A percentile compares a stretch with the other conserved stretches of the same genome.
These are phyloP conservation scores for Boletales sp. DNA, from an alignment of 768 basidiomycete genomes.

Conservation along the genomic window DNA sequence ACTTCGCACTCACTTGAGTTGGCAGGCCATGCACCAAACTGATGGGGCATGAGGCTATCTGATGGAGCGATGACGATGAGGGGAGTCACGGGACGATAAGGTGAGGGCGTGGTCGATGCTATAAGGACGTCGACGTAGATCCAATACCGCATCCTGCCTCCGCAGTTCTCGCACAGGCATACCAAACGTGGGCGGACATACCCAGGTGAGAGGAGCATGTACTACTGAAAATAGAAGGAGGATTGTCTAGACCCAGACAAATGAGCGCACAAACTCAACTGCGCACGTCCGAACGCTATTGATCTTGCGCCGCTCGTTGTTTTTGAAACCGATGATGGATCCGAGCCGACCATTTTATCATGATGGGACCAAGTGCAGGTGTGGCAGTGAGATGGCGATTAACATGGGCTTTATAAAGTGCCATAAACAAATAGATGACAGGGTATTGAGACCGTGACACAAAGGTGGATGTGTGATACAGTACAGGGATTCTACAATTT, in stretches of 20 bases:
- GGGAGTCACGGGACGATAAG: neutral
- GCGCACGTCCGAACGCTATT: constrained; percentile 8
- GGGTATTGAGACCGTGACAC: constrained; percentile 2
- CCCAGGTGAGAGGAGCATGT: constrained; percentile 1
- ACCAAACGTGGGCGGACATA: neutral
- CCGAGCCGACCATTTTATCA: constrained; percentile 5
- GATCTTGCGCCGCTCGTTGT: neutral
- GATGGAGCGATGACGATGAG: too few species aligned
- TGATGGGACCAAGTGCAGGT: neutral
- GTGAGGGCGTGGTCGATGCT: neutral
- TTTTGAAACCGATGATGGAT: constrained; percentile 9
- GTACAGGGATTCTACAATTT: constrained; percentile 21
- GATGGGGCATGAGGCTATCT: too few species aligned
- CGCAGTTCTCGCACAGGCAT: constrained; percentile 4
- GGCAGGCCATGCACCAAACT: too few species aligned
- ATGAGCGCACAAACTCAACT: constrained; percentile 8
- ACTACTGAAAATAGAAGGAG: constrained; percentile 9
- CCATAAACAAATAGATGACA: constrained; percentile 1
- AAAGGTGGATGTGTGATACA: constrained; percentile 10
- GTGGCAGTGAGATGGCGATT: neutral
- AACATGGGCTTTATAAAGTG: constrained; percentile 1
- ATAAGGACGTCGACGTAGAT: too few species aligned
- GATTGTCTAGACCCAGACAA: neutral
- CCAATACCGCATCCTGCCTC: neutral
- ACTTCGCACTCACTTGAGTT: too few species aligned